These are phyloP conservation scores for Centella asiatica DNA, from an alignment of 129 eudicot species.

Conservation along the genomic window DNA sequence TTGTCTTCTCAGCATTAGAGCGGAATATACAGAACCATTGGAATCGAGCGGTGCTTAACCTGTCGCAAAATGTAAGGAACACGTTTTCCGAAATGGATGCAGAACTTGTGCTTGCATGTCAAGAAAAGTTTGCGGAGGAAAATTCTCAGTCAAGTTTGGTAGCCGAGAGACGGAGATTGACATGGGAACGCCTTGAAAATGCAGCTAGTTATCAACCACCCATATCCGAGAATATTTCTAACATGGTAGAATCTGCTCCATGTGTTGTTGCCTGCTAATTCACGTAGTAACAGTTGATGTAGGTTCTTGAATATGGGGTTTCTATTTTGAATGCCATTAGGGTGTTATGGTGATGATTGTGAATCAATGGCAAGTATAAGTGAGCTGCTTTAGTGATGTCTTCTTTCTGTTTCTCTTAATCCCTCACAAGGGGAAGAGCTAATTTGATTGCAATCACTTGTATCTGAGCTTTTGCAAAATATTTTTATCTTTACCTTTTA, in stretches of 20 bases:
- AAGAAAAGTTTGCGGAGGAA: constrained; percentile 43
- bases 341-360: not conserved
- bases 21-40: constrained; percentile 54
- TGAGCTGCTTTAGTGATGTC: not conserved
- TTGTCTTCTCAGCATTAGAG: constrained; percentile 55
- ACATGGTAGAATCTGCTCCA: constrained; percentile 27
- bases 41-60: constrained; percentile 64
- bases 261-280: constrained; percentile 39
- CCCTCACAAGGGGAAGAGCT: not conserved
- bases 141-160: constrained; percentile 21
- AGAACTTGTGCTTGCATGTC: constrained; percentile 49
- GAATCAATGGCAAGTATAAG: not conserved
- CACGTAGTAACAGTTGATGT: constrained; percentile 2
- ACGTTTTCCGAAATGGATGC: constrained; percentile 55
- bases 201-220: constrained; percentile 30
- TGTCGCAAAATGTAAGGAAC: constrained; percentile 56
- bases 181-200: constrained; percentile 58
- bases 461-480: not conserved
- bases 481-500: not conserved
- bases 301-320: not conserved
- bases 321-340: constrained; percentile 4
- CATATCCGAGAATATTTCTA: constrained; percentile 10
- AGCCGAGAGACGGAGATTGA: constrained; percentile 49
- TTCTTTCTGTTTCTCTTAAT: not conserved
- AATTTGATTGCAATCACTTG: not conserved